Evolutionary conservation across 2,329 filamentous ascomycete genomes (phyloP), one percentile per base, ranked within the genome.

Genomic region (Pleurostoma richardsiae): DNA sequence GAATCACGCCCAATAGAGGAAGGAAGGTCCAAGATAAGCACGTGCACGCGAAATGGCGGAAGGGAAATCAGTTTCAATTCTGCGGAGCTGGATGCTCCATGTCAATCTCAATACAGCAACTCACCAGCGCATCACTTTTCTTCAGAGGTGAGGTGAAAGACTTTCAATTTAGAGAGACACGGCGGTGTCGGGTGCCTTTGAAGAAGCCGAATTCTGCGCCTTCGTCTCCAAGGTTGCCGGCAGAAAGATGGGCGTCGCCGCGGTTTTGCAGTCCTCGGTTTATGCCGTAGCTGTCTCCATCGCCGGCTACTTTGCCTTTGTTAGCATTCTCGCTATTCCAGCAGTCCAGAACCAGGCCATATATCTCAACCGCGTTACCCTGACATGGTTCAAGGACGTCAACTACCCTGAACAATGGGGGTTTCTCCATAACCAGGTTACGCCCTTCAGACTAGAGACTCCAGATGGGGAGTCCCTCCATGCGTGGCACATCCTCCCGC

Each of bases 401-500:
- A 77, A 80, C 46, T 68, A 79, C 39, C 82, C 85, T 0, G 84
- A 89, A 57, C 74, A 78, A 44, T 88, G 83, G 64, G 86, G 86
- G 0, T 90, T 90, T 59, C 71, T 83, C 30, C 81, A 77, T 56
- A 83, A 84, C 49, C 86, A 92, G 65, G 80, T 88, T 2, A 84
- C 83, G 11, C 83, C 86, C 0, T 90, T 91, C 60, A 79, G 76
- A 43, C 64, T 90, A 38, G 64, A 63, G 3, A 89, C 86, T 0
- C 66, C 75, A 0, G 86, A 90, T 60, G 76, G 80, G 33, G 81
- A 86, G 59, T 79, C 68, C 0, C 65, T 91, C 4, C 86, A 86
- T 57, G 85, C 83, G 39, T 91, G 86, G 86, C 86, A 90, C 61
- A 73, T 91, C 39, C 67, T 90, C n/a, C 86, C 87, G 0, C 62